phyloP scores from a whole-genome alignment of 2,329 filamentous ascomycete species.

The Orbilia ellipsospora region DNA sequence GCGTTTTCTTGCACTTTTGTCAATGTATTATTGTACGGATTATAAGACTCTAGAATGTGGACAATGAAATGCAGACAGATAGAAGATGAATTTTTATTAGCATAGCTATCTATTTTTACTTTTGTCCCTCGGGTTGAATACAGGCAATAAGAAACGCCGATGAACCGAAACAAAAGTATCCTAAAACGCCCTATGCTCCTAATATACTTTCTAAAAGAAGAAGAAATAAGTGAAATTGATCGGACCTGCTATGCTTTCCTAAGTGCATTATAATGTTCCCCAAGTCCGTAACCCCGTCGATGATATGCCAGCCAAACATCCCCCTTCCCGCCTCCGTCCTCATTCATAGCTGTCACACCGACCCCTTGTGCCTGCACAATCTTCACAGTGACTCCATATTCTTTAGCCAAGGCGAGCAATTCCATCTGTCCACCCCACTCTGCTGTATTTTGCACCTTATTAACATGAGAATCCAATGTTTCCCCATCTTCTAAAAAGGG shows the following conservation, averaged over 20 bases:
- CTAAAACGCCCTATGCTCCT: constrained; percentile 17
- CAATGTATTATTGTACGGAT: constrained; percentile 15
- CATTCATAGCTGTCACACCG: constrained; percentile 75
- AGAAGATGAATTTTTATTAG: not conserved
- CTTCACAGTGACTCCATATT: constrained; percentile 81
- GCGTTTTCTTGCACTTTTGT: constrained; percentile 6
- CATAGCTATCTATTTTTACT: constrained; percentile 20
- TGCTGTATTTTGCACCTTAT: constrained; percentile 83
- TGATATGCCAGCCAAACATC: constrained; percentile 93
- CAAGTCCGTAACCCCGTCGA: constrained; percentile 89
- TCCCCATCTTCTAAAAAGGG: constrained; percentile 82
- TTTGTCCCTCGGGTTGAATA: not conserved
- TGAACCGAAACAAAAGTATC: not conserved
- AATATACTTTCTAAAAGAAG: not conserved
- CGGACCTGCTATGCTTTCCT: constrained; percentile 60
- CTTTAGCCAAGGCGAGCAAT: constrained; percentile 82
- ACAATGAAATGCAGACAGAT: constrained; percentile 1
- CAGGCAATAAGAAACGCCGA: not conserved
- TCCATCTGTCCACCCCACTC: constrained; percentile 98
- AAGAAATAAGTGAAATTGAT: not conserved
- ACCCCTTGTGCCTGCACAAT: constrained; percentile 86
- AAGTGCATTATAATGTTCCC: constrained; percentile 97
- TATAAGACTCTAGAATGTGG: constrained; percentile 12
- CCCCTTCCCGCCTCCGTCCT: constrained; percentile 62
- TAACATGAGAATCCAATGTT: constrained; percentile 75